A percentile compares a stretch with the other conserved stretches of the same genome.
These are phyloP conservation scores for Periconia sp. DNA, from an alignment of 2,329 filamentous ascomycete genomes.

Conservation along the genomic window DNA sequence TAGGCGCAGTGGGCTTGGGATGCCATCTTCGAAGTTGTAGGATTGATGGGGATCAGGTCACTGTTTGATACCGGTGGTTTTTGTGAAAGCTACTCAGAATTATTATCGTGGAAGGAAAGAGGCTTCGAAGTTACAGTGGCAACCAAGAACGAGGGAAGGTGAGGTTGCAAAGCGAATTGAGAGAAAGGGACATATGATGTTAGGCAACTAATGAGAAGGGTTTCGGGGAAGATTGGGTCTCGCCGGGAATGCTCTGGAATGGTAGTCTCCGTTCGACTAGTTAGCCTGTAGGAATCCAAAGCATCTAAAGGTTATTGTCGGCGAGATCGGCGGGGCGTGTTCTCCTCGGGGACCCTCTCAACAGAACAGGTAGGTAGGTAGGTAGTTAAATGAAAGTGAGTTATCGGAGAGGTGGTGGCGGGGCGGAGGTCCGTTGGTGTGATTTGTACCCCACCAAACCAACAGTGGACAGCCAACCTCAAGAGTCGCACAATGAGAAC, in stretches of 20 bases:
- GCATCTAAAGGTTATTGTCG: conserved; percentile 23
- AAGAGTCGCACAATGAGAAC: background rate
- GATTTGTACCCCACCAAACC: background rate
- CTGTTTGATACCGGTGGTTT: too few species aligned
- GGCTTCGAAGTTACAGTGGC: background rate
- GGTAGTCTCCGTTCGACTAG: conserved; percentile 1
- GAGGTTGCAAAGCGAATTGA: background rate
- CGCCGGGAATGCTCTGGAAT: conserved; percentile 12
- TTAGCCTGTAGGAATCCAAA: conserved; percentile 17
- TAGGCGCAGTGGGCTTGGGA: conserved; percentile 82
- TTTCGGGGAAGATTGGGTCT: background rate
- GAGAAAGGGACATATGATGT: conserved; percentile 9
- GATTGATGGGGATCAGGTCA: background rate
- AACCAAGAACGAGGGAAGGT: background rate
- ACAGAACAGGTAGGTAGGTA: conserved; percentile 14
- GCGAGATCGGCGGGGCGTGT: conserved; percentile 9
- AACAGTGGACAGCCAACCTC: background rate
- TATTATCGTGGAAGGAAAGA: background rate
- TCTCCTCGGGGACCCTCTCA: conserved; percentile 30
- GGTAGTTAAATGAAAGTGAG: conserved; percentile 1
- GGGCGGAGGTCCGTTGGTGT: conserved; percentile 5
- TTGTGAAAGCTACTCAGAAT: background rate
- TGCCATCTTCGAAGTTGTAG: conserved; percentile 64
- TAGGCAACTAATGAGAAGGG: conserved; percentile 3
- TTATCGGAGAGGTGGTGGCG: conserved; percentile 4